Evolutionary conservation across 83 land plant species (phyloP).

Genomic region (Larix sibirica): DNA sequence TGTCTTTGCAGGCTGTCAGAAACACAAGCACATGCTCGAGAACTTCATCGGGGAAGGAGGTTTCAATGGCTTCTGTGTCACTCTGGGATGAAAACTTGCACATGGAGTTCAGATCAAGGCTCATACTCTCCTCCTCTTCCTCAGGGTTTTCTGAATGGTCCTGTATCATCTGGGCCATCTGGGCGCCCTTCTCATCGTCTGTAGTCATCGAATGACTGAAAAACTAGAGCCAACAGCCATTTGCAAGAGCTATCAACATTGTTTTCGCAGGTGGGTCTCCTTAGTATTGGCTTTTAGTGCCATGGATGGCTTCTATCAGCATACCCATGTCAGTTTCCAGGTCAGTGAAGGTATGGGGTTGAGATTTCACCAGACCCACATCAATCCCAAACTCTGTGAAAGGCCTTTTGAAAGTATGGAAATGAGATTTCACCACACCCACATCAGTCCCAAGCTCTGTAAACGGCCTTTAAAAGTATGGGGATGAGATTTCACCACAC

Average conservation of each 20-base stretch:
- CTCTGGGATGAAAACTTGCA: slow-evolving; percentile 2
- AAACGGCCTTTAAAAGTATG: background rate
- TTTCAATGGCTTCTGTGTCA: background rate
- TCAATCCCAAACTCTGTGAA: background rate
- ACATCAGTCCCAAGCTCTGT: background rate
- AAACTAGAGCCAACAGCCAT: background rate
- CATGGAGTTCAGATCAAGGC: background rate
- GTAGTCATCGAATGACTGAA: background rate
- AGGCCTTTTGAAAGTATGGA: background rate
- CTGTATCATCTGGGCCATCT: background rate
- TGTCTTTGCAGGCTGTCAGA: slow-evolving; percentile 66
- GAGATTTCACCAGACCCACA: background rate
- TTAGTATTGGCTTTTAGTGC: background rate
- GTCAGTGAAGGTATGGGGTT: background rate
- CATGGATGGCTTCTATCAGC: background rate
- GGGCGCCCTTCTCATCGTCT: background rate
- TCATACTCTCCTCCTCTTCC: background rate
- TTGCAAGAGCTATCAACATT: background rate
- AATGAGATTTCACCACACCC: slow-evolving; percentile 2
- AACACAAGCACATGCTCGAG: slow-evolving; percentile 80
- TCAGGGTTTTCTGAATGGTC: background rate
- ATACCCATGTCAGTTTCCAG: background rate
- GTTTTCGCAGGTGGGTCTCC: background rate
- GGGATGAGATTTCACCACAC: background rate
- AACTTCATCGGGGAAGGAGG: slow-evolving; percentile 71